Conservation (phyloP, 208 protist genomes). For the Histomonas meleagridis region DNA sequence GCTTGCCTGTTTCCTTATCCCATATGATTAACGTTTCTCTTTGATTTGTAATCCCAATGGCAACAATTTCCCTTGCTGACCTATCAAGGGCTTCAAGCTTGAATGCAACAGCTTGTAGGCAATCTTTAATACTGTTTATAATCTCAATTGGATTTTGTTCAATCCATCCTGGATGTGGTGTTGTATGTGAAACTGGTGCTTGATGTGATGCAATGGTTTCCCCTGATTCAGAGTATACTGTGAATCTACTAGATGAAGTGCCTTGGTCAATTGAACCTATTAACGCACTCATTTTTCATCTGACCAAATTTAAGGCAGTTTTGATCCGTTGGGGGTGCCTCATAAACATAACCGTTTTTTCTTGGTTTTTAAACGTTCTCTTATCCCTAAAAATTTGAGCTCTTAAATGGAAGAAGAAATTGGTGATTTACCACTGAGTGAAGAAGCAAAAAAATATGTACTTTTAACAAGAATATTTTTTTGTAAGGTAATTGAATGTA, state of each 20-base stretch:
- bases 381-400: too few species aligned
- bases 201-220: constrained; percentile 64
- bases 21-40: constrained; percentile 90
- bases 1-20: constrained; percentile 75
- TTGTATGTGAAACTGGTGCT: constrained; percentile 62
- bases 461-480: not conserved
- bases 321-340: too few species aligned
- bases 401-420: too few species aligned
- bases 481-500: constrained; percentile 8
- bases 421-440: too few species aligned
- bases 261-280: constrained; percentile 72
- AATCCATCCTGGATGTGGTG: constrained; percentile 72
- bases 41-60: constrained; percentile 85
- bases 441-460: constrained; percentile 10
- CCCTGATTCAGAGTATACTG: constrained; percentile 67
- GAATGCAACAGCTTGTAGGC: not conserved
- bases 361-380: too few species aligned
- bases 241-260: constrained; percentile 75
- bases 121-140: constrained; percentile 57
- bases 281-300: not conserved
- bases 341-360: too few species aligned
- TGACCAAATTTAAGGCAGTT: not conserved
- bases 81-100: constrained; percentile 14
- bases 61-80: not conserved
- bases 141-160: constrained; percentile 84